These are phyloP conservation scores for Serendipita sp. DNA, from an alignment of 1,284 basidiomycete species.

Conservation along the genomic window DNA sequence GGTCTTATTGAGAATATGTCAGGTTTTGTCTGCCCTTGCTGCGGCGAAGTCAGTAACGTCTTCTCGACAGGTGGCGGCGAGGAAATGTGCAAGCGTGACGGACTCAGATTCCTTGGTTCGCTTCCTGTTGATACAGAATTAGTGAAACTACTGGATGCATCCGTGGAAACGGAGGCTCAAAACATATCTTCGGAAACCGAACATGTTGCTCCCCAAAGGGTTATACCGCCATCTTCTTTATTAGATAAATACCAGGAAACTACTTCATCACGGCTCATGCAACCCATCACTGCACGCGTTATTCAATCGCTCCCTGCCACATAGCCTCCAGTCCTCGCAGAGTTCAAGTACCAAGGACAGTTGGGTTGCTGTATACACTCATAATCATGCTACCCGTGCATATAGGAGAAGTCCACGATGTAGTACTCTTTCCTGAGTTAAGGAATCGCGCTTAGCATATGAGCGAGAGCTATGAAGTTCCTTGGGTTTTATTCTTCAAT, in stretches of 20 bases:
- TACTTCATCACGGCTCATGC: slow-evolving; percentile 46
- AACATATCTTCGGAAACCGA: slow-evolving; percentile 20
- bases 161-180: not conserved
- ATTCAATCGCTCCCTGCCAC: slow-evolving; percentile 8
- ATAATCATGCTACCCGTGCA: too few relatives aligned
- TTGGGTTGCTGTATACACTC: too few relatives aligned
- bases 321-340: too few relatives aligned
- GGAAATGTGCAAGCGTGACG: slow-evolving; percentile 67
- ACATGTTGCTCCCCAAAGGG: slow-evolving; percentile 1
- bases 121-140: slow-evolving; percentile 91
- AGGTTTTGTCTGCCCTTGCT: slow-evolving; percentile 93
- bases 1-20: slow-evolving; percentile 99
- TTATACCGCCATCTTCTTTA: slow-evolving; percentile 18
- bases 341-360: too few relatives aligned
- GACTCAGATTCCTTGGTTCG: slow-evolving; percentile 69
- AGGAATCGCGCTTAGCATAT: too few relatives aligned
- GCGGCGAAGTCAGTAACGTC: slow-evolving; percentile 84
- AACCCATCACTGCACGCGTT: slow-evolving; percentile 34
- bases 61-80: slow-evolving; percentile 92
- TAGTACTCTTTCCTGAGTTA: too few relatives aligned
- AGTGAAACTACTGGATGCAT: slow-evolving; percentile 72
- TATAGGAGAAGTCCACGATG: too few relatives aligned
- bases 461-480: too few relatives aligned
- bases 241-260: slow-evolving; percentile 44
- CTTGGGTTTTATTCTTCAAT: too few relatives aligned